These are phyloP conservation scores for Nyssa sinensis DNA, from an alignment of 148 eudicot species.

Conservation along the genomic window DNA sequence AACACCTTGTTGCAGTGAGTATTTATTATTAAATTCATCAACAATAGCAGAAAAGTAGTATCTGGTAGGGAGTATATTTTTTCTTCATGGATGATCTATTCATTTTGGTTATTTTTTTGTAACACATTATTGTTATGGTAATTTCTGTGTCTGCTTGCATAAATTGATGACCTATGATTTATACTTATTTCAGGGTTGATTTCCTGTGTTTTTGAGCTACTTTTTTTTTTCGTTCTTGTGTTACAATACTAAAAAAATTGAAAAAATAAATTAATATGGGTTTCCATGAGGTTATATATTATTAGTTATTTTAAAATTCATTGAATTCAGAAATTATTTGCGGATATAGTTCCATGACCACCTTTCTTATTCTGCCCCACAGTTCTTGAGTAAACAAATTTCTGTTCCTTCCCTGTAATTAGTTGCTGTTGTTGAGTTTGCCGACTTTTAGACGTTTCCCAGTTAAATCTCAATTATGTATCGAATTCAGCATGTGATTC, in stretches of 20 bases:
- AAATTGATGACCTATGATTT: not conserved
- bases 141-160: not conserved
- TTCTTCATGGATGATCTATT: not conserved
- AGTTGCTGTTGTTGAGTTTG: not conserved
- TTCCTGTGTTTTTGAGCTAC: not conserved
- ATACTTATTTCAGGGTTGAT: not conserved
- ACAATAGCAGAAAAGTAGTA: not conserved
- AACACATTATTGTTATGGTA: not conserved
- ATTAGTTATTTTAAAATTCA: not conserved
- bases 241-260: not conserved
- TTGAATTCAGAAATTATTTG: not conserved
- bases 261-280: not conserved
- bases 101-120: conserved; percentile 1
- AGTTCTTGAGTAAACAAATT: not conserved
- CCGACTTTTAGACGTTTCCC: not conserved
- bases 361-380: too few species aligned
- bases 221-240: not conserved
- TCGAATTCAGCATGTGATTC: too few species aligned
- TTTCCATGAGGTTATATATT: not conserved
- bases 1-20: conserved; percentile 89
- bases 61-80: not conserved
- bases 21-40: not conserved
- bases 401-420: not conserved
- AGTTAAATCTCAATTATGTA: too few species aligned
- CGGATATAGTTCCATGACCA: too few species aligned